phyloP scores from a whole-genome alignment of 2,329 filamentous ascomycete species.

The Aspergillus flavus region DNA sequence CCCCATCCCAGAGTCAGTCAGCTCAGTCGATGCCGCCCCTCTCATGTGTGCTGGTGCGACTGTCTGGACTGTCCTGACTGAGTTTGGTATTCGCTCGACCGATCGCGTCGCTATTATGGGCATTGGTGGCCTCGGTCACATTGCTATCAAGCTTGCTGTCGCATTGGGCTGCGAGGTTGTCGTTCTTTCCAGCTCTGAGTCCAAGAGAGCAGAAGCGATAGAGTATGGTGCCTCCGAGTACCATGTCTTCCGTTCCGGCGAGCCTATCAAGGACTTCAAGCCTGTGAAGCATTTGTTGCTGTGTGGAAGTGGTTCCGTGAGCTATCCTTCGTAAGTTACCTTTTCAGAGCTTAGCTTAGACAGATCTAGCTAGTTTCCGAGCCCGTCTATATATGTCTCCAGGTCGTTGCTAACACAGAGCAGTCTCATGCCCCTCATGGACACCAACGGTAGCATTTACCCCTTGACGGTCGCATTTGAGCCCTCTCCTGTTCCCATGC shows the following conservation, averaged over 20 bases:
- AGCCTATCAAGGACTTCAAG: conserved; percentile 9
- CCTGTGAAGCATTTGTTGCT: conserved; percentile 21
- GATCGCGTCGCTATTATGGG: conserved; percentile 70
- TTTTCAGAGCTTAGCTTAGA: background rate
- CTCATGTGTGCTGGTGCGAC: conserved; percentile 40
- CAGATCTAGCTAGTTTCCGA: background rate
- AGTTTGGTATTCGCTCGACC: conserved; percentile 63
- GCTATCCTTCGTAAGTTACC: conserved; percentile 17
- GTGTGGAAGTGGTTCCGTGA: conserved; percentile 14
- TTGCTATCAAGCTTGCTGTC: conserved; percentile 69
- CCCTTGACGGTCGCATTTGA: conserved; percentile 28
- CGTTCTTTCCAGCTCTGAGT: conserved; percentile 23
- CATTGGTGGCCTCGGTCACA: conserved; percentile 71
- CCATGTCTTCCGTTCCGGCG: conserved; percentile 40
- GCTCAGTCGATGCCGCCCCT: conserved; percentile 30
- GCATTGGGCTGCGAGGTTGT: conserved; percentile 64
- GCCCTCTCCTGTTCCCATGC: conserved; percentile 24
- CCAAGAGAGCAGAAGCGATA: conserved; percentile 24
- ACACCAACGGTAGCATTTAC: conserved; percentile 30
- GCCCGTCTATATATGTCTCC: background rate
- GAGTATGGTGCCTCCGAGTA: conserved; percentile 64
- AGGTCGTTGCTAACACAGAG: background rate
- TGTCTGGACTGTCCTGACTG: conserved; percentile 60
- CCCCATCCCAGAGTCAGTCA: conserved; percentile 25
- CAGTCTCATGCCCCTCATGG: conserved; percentile 28